These are phyloP conservation scores for Pyrenochaeta sp. DNA, from an alignment of 2,329 filamentous ascomycete genomes.

Conservation along the genomic window DNA sequence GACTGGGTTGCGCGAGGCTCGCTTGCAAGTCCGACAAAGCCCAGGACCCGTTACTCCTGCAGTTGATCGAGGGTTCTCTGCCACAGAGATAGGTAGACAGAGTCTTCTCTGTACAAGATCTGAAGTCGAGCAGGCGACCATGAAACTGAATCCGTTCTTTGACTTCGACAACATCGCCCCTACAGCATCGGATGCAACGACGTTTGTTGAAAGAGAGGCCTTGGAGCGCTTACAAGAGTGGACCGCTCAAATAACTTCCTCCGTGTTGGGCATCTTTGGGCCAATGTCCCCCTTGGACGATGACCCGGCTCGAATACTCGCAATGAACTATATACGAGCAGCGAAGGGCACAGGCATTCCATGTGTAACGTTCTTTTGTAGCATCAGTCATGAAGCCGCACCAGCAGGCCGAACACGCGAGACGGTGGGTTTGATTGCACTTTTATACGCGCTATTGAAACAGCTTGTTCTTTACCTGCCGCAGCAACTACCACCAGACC, in stretches of 20 bases:
- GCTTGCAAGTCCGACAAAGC: background rate
- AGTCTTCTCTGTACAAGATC: background rate
- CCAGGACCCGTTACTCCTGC: no score
- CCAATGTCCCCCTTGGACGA: background rate
- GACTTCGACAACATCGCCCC: background rate
- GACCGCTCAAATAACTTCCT: background rate
- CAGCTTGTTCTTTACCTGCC: background rate
- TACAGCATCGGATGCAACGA: background rate
- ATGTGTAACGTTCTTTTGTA: background rate
- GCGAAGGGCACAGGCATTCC: background rate
- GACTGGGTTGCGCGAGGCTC: background rate
- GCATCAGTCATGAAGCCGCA: background rate
- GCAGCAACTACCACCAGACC: background rate
- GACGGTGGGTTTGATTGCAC: background rate
- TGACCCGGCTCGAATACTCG: background rate
- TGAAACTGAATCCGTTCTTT: background rate
- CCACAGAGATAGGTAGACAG: no score
- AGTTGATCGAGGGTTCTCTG: background rate
- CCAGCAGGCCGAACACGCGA: background rate
- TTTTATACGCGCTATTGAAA: background rate
- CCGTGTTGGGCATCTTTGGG: background rate
- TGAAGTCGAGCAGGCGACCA: background rate
- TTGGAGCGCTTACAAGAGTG: background rate
- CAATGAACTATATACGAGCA: background rate
- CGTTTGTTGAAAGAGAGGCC: background rate